Base-by-base conservation (phyloP, 768 basidiomycete genomes). In the Clathrus columnatus region DNA sequence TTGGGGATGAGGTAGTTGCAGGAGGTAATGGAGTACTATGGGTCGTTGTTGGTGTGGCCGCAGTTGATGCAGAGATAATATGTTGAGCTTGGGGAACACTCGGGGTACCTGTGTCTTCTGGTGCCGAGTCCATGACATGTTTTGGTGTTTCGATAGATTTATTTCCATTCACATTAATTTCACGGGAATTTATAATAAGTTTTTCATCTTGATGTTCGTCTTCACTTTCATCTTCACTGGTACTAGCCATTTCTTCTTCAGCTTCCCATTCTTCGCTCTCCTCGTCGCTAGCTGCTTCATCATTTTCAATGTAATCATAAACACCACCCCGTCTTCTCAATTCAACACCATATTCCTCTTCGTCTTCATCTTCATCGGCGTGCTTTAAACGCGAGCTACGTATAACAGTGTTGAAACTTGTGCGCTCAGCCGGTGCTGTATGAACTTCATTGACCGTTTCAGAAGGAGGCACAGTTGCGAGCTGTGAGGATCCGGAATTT, bases 301-400 rank as follows among this genome's bases (percentile, higher is more conserved):
- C 36, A 36, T 36, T 36, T 8, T n/a, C 36, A 36, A n/a, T 11
- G 36, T 36, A 45, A 2, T 24, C 50, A n/a, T 24, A 23, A 17
- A 50, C 30, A 4, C 36, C 36, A n/a, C 30, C 51, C 17, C n/a
- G 36, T 20, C n/a, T 52, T 23, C 42, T 3, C 28, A 55, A 24
- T 16, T 24, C 42, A 26, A 55, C 54, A 10, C 54, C 54, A 46
- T 55, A 55, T 28, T 55, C 54, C 46, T 55, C 54, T 29, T 48
- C 24, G 14, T 20, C 21, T n/a, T 55, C 54, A 17, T 55, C 54
- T 23, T 47, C 54, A 17, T 49, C 48, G 5, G 24, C 7, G 18
- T 28, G 10, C 5, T 20, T 27, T 10, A 32, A 26, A 27, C 48
- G 48, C n/a, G 27, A 27, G 17, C 48, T 26, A 26, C 18, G 30